Evolutionary conservation across 2,329 filamentous ascomycete genomes (phyloP), one percentile per base, ranked within the genome.

Genomic region (Macrophomina pseudophaseolina): DNA sequence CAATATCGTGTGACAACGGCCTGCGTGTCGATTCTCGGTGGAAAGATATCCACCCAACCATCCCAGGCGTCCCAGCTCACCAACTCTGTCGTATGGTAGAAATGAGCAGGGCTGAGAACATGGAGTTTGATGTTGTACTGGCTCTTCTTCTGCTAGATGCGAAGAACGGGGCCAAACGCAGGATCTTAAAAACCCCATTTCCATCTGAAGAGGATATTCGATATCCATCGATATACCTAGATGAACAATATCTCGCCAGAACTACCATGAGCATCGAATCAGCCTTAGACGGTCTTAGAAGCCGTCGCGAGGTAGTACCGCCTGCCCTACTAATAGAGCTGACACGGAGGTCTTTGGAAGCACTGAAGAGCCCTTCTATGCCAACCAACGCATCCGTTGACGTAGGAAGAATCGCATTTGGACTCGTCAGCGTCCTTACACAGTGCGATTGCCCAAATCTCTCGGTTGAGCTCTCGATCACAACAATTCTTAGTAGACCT

Each of bases 101-200:
- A 2, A 14, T 30, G 7, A 32, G 70, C 68, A 7, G 67, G 65
- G 3, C 49, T 48, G 30, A 42, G n/a, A 12, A 48, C 42, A 58
- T n/a, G 35, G 77, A 79, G 64, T 76, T 72, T 1, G 68, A 74
- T 11, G 75, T 79, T n/a, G 68, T 76, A 2, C 71, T 76, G 4
- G 74, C 73, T 0, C 48, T 80, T 14, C 67, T 80, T 6, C 74
- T 74, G 65, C 67, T 80, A 1, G 74, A 77, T 59, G 69, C 70
- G 4, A 68, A 68, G 8, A 71, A 72, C 8, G 66, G 68, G 2
- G 62, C 70, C 1, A 44, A 59, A 4, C 23, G 69, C 7, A 68
- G 72, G 18, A 62, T 79, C 1, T 58, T 80, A 1, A 48, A 69
- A 0, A 63, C 63, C 3, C 72, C 75, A 0, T 58, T 58, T 11